phyloP scores from a whole-genome alignment of 2,329 filamentous ascomycete species.

The Clonostachys sp. region DNA sequence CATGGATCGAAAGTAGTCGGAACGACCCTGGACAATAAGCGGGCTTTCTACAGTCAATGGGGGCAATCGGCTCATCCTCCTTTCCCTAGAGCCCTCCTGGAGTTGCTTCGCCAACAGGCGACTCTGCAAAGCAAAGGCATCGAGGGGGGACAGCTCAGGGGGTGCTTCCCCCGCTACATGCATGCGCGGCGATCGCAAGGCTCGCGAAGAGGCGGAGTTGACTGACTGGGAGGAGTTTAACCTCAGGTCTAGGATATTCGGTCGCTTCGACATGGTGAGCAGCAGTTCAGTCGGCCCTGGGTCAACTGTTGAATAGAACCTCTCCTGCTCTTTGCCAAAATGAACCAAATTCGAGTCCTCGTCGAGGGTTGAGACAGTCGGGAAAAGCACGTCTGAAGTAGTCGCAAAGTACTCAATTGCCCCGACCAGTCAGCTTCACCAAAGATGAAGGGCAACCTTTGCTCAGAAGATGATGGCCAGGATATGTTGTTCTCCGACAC shows the following conservation, averaged over 20 bases:
- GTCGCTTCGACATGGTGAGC: slow-evolving; percentile 47
- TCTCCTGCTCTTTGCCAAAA: too few relatives aligned
- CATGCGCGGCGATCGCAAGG: slow-evolving; percentile 68
- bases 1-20: slow-evolving; percentile 75
- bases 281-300: not conserved
- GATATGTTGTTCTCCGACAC: too few relatives aligned
- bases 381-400: too few relatives aligned
- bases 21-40: slow-evolving; percentile 67
- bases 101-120: slow-evolving; percentile 83
- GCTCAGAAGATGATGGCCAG: too few relatives aligned
- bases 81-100: slow-evolving; percentile 68
- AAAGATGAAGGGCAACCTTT: too few relatives aligned
- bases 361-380: too few relatives aligned
- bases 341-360: too few relatives aligned
- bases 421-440: too few relatives aligned
- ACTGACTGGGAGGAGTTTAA: slow-evolving; percentile 49
- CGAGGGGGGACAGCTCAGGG: slow-evolving; percentile 86
- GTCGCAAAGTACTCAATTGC: too few relatives aligned
- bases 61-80: slow-evolving; percentile 79
- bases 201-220: slow-evolving; percentile 38
- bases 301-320: not conserved
- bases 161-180: slow-evolving; percentile 78
- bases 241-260: slow-evolving; percentile 55
- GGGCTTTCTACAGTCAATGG: slow-evolving; percentile 80
- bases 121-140: slow-evolving; percentile 91